phyloP scores from a whole-genome alignment of 805 yeast species.

The Kodamaea laetipori region DNA sequence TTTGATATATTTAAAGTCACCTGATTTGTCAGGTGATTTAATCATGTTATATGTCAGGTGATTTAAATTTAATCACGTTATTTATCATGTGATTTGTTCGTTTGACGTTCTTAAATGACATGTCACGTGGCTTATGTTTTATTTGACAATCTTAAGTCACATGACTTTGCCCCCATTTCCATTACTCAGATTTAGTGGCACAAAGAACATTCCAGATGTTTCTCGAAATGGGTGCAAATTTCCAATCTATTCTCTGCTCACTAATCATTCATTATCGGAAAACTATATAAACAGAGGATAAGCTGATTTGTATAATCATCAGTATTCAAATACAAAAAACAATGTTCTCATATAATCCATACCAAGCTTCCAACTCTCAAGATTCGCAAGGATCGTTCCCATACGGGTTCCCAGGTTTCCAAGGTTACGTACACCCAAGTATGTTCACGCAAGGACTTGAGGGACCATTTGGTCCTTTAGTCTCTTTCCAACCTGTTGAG shows the following conservation, averaged over 20 bases:
- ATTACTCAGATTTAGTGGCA: constrained; percentile 16
- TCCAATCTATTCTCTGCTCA: neutral
- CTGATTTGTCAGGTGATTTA: neutral
- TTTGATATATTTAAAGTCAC: neutral
- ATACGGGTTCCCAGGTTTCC: neutral
- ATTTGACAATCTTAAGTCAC: too few species aligned
- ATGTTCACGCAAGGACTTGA: neutral
- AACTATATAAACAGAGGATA: neutral
- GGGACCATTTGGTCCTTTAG: too few species aligned
- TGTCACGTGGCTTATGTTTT: too few species aligned
- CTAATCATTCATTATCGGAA: neutral
- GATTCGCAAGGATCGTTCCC: neutral
- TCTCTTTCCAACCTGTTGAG: neutral
- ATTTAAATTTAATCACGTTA: too few species aligned
- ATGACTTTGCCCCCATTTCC: too few species aligned
- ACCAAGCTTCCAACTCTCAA: neutral
- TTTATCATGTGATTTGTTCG: too few species aligned
- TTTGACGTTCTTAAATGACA: too few species aligned
- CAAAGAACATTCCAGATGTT: constrained; percentile 1
- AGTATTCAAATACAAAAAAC: neutral
- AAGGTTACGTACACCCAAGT: neutral
- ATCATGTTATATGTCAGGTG: too few species aligned
- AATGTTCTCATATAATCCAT: neutral
- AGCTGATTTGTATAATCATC: neutral
- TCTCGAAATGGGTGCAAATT: constrained; percentile 1